These are phyloP conservation scores for Argentina anserina DNA, from an alignment of 306 rosid genomes.

Conservation along the genomic window DNA sequence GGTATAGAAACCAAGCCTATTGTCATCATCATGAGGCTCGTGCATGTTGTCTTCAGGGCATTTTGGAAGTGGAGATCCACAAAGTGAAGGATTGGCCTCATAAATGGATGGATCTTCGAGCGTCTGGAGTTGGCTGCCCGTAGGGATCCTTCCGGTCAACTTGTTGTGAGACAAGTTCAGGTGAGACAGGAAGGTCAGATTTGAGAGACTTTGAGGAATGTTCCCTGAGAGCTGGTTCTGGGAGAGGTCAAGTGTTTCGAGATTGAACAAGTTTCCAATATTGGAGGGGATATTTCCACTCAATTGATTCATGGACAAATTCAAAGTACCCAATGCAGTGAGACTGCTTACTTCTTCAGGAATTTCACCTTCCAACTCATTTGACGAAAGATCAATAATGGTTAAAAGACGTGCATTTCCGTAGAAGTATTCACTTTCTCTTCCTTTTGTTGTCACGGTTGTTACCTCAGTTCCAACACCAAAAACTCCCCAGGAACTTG, in stretches of 20 bases:
- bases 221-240: background rate
- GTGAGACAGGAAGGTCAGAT: background rate
- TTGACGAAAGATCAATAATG: background rate
- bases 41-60: background rate
- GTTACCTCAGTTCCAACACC: too few relatives aligned
- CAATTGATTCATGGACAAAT: constrained; percentile 6
- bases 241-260: constrained; percentile 13
- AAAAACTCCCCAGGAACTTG: fast-evolving
- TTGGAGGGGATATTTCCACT: background rate
- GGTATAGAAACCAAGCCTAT: background rate
- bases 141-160: background rate
- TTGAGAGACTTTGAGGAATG: background rate
- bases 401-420: fast-evolving
- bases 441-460: background rate
- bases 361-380: background rate
- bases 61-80: background rate
- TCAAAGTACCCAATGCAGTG: background rate
- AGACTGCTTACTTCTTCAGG: background rate
- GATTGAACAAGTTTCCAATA: background rate
- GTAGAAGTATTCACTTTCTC: background rate
- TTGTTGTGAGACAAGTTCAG: constrained; percentile 8
- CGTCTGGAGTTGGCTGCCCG: background rate
- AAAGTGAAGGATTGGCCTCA: background rate
- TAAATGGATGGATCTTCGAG: background rate
- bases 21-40: background rate